Conservation (phyloP, 1,284 basidiomycete species). For the Earliella scabrosa region DNA sequence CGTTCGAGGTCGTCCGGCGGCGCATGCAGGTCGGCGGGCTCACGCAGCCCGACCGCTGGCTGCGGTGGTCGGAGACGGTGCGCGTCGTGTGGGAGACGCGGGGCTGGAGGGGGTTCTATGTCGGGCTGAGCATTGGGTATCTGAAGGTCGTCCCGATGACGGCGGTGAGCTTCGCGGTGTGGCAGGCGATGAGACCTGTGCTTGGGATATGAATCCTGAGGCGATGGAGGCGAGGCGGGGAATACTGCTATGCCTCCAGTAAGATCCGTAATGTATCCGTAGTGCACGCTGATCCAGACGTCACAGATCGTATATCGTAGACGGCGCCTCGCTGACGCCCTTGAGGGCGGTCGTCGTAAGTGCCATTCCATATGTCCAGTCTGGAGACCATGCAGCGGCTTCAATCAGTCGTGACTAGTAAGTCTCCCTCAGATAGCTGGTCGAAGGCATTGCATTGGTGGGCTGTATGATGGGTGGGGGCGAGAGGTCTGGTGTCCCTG, state of each 20-base stretch:
- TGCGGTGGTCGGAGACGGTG: constrained; percentile 82
- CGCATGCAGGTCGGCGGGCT: constrained; percentile 97
- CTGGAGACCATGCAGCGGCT: too few relatives aligned
- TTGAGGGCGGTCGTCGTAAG: too few relatives aligned
- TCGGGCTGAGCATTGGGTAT: constrained; percentile 93
- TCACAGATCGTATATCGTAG: too few relatives aligned
- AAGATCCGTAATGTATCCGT: background rate
- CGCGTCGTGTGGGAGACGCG: constrained; percentile 66
- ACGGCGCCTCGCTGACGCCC: too few relatives aligned
- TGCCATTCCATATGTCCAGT: too few relatives aligned
- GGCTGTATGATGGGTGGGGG: too few relatives aligned
- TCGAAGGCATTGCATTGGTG: too few relatives aligned
- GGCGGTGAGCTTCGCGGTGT: constrained; percentile 78
- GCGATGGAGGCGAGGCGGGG: background rate
- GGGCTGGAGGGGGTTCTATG: constrained; percentile 91
- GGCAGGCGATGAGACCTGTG: constrained; percentile 49
- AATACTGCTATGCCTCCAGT: background rate
- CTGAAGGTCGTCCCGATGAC: constrained; percentile 99
- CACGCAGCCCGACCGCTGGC: constrained; percentile 75
- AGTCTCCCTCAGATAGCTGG: too few relatives aligned
- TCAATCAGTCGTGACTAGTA: too few relatives aligned
- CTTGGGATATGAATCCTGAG: background rate
- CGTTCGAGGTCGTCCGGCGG: constrained; percentile 93
- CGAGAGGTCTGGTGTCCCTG: too few relatives aligned
- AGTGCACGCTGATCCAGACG: too few relatives aligned